Percentiles rank a stretch among this genome's conserved stretches.
Evolutionary conservation across 2,329 filamentous ascomycete species (phyloP).

Genomic region (Colletotrichum viniferum): DNA sequence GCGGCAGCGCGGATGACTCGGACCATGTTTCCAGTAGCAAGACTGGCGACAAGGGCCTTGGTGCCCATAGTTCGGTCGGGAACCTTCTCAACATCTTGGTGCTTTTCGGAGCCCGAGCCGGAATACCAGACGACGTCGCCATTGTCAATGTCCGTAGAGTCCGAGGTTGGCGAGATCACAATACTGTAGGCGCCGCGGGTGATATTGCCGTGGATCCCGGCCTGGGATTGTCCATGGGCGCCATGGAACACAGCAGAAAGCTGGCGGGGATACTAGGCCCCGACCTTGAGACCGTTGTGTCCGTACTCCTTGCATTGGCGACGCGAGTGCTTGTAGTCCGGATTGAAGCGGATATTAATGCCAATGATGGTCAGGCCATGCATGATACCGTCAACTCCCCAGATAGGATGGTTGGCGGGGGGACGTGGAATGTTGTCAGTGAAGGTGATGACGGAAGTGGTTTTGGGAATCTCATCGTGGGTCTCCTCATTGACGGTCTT

Average conservation of each 20-base stretch:
- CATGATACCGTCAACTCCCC: slow-evolving; percentile 33
- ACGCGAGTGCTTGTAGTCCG: not conserved
- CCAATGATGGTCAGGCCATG: slow-evolving; percentile 24
- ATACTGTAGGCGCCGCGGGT: slow-evolving; percentile 56
- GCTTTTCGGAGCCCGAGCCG: slow-evolving; percentile 25
- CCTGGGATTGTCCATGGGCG: slow-evolving; percentile 53
- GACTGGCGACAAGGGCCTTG: not conserved
- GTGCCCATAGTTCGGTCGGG: slow-evolving; percentile 16
- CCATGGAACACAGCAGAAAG: slow-evolving; percentile 55
- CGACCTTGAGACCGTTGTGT: slow-evolving; percentile 37
- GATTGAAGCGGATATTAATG: slow-evolving; percentile 22
- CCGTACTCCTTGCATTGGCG: slow-evolving; percentile 22
- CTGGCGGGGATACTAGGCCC: slow-evolving; percentile 60
- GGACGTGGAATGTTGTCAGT: not conserved
- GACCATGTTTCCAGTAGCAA: slow-evolving; percentile 21
- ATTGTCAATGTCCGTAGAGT: not conserved
- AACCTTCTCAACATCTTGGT: slow-evolving; percentile 2
- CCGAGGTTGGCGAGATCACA: slow-evolving; percentile 44
- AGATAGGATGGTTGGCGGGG: slow-evolving; percentile 29
- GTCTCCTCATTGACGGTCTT: too few species aligned
- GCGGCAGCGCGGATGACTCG: slow-evolving; percentile 32
- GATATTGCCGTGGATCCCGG: slow-evolving; percentile 54
- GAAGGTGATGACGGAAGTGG: not conserved
- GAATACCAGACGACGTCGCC: slow-evolving; percentile 30
- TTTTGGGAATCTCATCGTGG: not conserved